These are phyloP conservation scores for Thelonectria blattea DNA, from an alignment of 2,329 filamentous ascomycete genomes.

Conservation along the genomic window DNA sequence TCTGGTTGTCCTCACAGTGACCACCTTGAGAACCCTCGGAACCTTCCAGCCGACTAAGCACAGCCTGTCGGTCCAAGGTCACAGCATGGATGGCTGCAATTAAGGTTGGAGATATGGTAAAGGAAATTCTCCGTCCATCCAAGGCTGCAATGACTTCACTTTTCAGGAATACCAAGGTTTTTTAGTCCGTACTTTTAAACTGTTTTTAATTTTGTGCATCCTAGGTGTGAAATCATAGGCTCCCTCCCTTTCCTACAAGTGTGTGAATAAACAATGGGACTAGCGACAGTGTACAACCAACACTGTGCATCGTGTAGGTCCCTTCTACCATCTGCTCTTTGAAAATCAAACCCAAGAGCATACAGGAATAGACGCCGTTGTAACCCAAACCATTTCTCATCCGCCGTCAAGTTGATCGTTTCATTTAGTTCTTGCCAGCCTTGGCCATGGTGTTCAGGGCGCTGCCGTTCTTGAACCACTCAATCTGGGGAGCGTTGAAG, in stretches of 20 bases:
- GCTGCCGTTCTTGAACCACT: conserved; percentile 99
- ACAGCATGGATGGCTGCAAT: no score
- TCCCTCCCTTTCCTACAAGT: conserved; percentile 34
- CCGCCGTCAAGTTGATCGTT: conserved; percentile 20
- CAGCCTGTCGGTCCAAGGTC: no score
- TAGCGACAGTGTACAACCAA: conserved; percentile 27
- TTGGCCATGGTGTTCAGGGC: conserved; percentile 99
- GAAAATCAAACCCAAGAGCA: conserved; percentile 33
- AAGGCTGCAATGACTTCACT: not conserved
- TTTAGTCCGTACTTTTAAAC: conserved; percentile 28
- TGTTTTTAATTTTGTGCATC: conserved; percentile 37
- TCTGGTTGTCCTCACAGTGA: no score
- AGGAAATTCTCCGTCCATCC: no score
- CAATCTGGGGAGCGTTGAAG: conserved; percentile 96
- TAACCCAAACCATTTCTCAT: conserved; percentile 34
- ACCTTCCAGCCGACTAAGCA: no score
- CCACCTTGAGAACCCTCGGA: no score
- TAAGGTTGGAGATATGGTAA: no score
- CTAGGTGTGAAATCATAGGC: conserved; percentile 36
- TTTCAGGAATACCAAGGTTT: not conserved
- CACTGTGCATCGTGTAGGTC: conserved; percentile 25
- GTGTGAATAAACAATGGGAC: conserved; percentile 33
- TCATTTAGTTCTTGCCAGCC: conserved; percentile 45
- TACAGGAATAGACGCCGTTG: conserved; percentile 38
- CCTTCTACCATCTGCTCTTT: conserved; percentile 37